Base-by-base conservation (phyloP, 2,329 filamentous ascomycete species). In the Venturia carpophila region DNA sequence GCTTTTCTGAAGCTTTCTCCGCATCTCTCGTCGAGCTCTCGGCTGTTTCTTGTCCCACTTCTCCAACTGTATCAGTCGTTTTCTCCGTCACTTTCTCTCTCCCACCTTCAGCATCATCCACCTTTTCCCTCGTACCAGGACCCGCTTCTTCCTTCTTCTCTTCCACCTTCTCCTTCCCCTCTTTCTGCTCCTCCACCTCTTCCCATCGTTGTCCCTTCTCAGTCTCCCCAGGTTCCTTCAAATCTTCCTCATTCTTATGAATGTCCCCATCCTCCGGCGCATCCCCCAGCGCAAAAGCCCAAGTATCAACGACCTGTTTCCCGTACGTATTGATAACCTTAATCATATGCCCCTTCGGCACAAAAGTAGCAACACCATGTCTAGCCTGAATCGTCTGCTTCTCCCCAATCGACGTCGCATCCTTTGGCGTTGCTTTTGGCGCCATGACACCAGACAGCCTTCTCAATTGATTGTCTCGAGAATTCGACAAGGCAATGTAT, bases 261-360 rank as follows among this genome's bases (percentile, higher is more conserved):
- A 61, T 62, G 41, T 63, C 47, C 19, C 65, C 63, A 60, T 70
- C 61, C 52, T 70, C 67, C 3, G 79, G 79, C 19, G 79, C 79
- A n/a, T 75, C 72, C 11, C 75, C 75, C 42, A 82, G 68, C 1
- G 77, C 77, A 68, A 82, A 81, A 0, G 78, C 79, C 79, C 79
- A 82, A 30, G 77, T 79, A 66, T 79, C 79, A 30, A 81, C 74
- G 11, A 79, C 77, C 71, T 82, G 79, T 58, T 76, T 77, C n/a
- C 79, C 79, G 66, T 79, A 80, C 0, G 78, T 79, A 65, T 81
- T 81, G 65, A 81, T 75, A 52, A 82, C 78, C 70, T 80, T 81
- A 71, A 82, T 79, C 2, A 74, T 76, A 65, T 78, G 74, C 24
- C 79, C 79, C 27, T 76, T 73, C 5, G 79, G 79, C 65, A 82